These are phyloP conservation scores for Trichoderma asperellum DNA, from an alignment of 2,329 filamentous ascomycete species.

Conservation along the genomic window DNA sequence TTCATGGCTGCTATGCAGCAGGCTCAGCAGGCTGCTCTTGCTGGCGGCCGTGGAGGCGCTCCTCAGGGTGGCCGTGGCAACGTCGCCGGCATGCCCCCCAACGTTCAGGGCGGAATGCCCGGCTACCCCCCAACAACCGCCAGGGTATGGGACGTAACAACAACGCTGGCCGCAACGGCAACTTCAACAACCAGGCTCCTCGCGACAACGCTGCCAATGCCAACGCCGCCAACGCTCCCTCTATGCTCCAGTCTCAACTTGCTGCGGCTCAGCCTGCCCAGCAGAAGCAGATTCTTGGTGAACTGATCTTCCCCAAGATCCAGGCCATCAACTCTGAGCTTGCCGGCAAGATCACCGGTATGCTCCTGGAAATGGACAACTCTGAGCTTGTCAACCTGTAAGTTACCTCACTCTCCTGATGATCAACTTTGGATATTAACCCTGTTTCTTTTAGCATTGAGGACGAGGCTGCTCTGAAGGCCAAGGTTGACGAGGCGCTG, in stretches of 20 bases:
- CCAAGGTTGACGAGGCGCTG: constrained; percentile 97
- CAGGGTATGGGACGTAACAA: constrained; percentile 56
- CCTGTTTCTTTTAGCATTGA: constrained; percentile 67
- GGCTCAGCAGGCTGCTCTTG: constrained; percentile 64
- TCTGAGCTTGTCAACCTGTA: constrained; percentile 90
- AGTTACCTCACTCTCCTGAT: constrained; percentile 52
- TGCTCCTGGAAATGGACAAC: constrained; percentile 99
- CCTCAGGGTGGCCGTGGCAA: constrained; percentile 72
- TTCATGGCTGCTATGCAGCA: constrained; percentile 84
- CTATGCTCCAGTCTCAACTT: constrained; percentile 62
- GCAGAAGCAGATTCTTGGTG: constrained; percentile 98
- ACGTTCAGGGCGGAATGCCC: constrained; percentile 58
- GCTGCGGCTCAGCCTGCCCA: constrained; percentile 64
- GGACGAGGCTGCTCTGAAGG: constrained; percentile 83
- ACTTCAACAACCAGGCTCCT: constrained; percentile 52
- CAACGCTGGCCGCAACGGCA: constrained; percentile 48
- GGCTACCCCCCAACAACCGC: constrained; percentile 62
- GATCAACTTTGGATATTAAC: constrained; percentile 32
- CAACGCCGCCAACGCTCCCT: constrained; percentile 37
- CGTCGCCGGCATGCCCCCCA: constrained; percentile 75
- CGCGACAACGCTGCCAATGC: constrained; percentile 44
- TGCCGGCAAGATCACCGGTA: constrained; percentile 98
- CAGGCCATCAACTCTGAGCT: constrained; percentile 90
- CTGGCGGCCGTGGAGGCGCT: constrained; percentile 64
- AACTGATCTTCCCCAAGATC: constrained; percentile 98